Conservation (phyloP, 2,329 filamentous ascomycete genomes). For the Sclerotinia sclerotiorum region DNA sequence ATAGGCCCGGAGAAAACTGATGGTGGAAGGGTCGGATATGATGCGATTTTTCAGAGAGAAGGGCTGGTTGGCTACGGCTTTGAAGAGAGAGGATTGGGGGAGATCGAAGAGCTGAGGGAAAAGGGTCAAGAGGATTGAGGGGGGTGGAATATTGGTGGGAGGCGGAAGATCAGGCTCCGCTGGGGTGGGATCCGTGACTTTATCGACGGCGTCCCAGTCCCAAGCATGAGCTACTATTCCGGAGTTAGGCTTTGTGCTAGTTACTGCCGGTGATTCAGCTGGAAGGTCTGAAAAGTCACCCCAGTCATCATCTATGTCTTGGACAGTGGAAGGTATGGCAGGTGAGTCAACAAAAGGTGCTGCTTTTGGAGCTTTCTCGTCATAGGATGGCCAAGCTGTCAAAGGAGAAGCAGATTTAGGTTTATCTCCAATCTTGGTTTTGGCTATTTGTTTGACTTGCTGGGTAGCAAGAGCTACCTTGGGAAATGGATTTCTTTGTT, state of each 20-base stretch:
- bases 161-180: conserved; percentile 24
- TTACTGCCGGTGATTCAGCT: conserved; percentile 32
- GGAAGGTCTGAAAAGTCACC: conserved; percentile 52
- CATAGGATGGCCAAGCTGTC: conserved; percentile 38
- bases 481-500: conserved; percentile 54
- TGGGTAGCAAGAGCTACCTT: conserved; percentile 49
- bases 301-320: conserved; percentile 50
- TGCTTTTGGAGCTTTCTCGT: conserved; percentile 27
- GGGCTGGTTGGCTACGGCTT: conserved; percentile 59
- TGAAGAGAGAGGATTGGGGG: conserved; percentile 64
- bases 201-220: conserved; percentile 39
- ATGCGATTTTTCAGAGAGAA: conserved; percentile 61
- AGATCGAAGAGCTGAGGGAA: conserved; percentile 71
- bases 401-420: conserved; percentile 39
- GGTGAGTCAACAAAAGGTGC: conserved; percentile 36
- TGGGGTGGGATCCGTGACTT: conserved; percentile 24
- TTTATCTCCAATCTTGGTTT: conserved; percentile 40
- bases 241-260: conserved; percentile 26
- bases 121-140: conserved; percentile 74
- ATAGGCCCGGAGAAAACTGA: conserved; percentile 64
- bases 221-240: conserved; percentile 34
- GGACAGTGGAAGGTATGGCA: conserved; percentile 31
- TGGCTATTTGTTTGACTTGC: conserved; percentile 38
- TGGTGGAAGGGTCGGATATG: conserved; percentile 60
- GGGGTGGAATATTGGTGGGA: conserved; percentile 79